Evolutionary conservation across 805 yeast genomes (phyloP), one percentile per base, ranked within the genome.

Genomic region (Wickerhamiella alocasiicola): DNA sequence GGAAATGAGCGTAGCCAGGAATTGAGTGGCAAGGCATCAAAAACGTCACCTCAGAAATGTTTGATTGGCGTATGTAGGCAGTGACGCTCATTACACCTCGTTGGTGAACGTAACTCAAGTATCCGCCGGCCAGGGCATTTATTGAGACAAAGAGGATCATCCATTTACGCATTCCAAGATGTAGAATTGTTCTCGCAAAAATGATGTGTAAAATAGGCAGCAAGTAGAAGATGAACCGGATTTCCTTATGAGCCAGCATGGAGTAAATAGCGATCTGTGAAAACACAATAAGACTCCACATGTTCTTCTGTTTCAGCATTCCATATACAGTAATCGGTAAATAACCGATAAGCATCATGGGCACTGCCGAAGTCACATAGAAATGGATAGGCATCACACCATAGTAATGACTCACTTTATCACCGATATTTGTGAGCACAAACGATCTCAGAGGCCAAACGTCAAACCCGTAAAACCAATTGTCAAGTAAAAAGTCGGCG

Each of bases 11-110:
- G 54, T 84, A 95, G 76, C 91, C 81, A 2, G 98, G 99, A 0
- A 96, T 88, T 0, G 97, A 87, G 58, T 91, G 99, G 53, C 99
- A 91, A 0, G 99, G 98, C 55, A 87, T 84, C 12, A 91, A 58
- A 50, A 91, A 82, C 0, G 95, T 94, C 21, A 87, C 61, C 1
- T 80, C 67, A 6, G 59, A 46, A 7, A 72, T 66, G 4, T 31
- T 28, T 25, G 64, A 55, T 17, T 59, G 45, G 30, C 76, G 66
- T 17, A 87, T 52, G 36, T 64, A 66, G 11, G 71, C 59, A 9
- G 80, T 67, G 0, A 85, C 78, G 28, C 71, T 76, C 12, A 87
- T 72, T 15, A 76, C 94, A 1, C 98, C 99, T 15, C 81, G 65
- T 61, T 91, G 98, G 54, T 91, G 88, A 26, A 74, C 60, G n/a